These are phyloP conservation scores for Diaporthe sp. DNA, from an alignment of 2,329 filamentous ascomycete species.

Conservation along the genomic window DNA sequence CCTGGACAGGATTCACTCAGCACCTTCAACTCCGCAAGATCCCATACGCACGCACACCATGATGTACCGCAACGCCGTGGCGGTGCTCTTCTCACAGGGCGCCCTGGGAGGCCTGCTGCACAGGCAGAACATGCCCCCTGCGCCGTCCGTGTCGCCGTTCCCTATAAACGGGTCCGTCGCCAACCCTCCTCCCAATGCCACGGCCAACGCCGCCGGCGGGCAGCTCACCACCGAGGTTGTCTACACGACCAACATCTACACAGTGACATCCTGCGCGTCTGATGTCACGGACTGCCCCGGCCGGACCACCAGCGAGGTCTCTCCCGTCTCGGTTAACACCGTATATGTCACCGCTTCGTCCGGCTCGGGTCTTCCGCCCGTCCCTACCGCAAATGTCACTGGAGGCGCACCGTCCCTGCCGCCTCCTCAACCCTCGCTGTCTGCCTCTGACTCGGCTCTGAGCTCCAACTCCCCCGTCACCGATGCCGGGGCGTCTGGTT, in stretches of 20 bases:
- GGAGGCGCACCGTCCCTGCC: slow-evolving; percentile 15
- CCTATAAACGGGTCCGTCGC: slow-evolving; percentile 22
- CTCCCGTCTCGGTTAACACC: slow-evolving; percentile 33
- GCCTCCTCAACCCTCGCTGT: slow-evolving; percentile 4
- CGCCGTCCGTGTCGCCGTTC: slow-evolving; percentile 27
- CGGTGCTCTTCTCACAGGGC: slow-evolving; percentile 37
- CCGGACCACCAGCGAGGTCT: slow-evolving; percentile 35
- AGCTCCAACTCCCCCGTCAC: slow-evolving; percentile 28
- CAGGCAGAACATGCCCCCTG: slow-evolving; percentile 31
- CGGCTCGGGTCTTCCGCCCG: slow-evolving; percentile 20
- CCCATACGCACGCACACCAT: slow-evolving; percentile 14
- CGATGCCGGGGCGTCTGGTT: not conserved
- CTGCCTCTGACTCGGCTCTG: not conserved
- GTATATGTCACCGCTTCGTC: slow-evolving; percentile 29
- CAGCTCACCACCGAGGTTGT: slow-evolving; percentile 36
- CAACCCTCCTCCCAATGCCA: slow-evolving; percentile 18
- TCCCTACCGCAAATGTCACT: slow-evolving; percentile 22
- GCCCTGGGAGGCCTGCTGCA: slow-evolving; percentile 31
- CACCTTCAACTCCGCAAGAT: not conserved
- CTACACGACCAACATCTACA: slow-evolving; percentile 39
- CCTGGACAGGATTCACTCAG: slow-evolving; percentile 26
- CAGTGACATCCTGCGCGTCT: slow-evolving; percentile 38
- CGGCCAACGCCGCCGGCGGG: slow-evolving; percentile 1
- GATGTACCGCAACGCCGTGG: slow-evolving; percentile 36
- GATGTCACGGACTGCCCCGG: slow-evolving; percentile 38